These are phyloP conservation scores for Puccinia brachypodii DNA, from an alignment of 1,284 basidiomycete genomes.

Conservation along the genomic window DNA sequence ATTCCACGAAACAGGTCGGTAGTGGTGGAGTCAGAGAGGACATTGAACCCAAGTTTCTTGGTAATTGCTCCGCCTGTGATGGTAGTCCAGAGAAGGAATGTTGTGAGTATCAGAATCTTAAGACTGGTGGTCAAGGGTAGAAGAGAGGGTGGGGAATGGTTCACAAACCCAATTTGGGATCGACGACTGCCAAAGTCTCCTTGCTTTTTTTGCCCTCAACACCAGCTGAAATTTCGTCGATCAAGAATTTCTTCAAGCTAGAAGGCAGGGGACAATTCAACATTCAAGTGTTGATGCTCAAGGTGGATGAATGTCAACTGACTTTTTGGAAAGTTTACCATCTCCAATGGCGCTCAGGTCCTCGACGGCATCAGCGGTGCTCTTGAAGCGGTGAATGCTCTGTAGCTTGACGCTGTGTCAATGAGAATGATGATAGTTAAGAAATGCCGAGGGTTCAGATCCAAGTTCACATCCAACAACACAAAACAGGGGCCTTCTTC, in stretches of 20 bases:
- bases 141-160: too few relatives aligned
- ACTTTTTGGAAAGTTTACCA: slow-evolving; percentile 47
- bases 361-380: slow-evolving; percentile 97
- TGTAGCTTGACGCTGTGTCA: slow-evolving; percentile 78
- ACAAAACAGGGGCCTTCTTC: slow-evolving; percentile 38
- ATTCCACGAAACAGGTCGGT: slow-evolving; percentile 95
- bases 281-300: not conserved
- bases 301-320: not conserved
- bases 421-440: slow-evolving; percentile 46
- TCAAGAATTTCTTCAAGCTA: slow-evolving; percentile 45
- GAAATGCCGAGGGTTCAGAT: not conserved
- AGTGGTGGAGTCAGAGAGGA: slow-evolving; percentile 67
- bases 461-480: not conserved
- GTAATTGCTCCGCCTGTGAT: slow-evolving; percentile 74
- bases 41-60: slow-evolving; percentile 91
- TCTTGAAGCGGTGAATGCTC: slow-evolving; percentile 92
- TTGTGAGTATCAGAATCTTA: too few relatives aligned
- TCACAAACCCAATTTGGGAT: slow-evolving; percentile 36
- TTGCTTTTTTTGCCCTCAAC: slow-evolving; percentile 33
- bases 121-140: not conserved
- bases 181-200: slow-evolving; percentile 36
- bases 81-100: not conserved
- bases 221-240: slow-evolving; percentile 40
- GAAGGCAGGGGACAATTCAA: not conserved
- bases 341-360: slow-evolving; percentile 64